Evolutionary conservation across 495 filamentous ascomycete species (phyloP), one percentile per base, ranked within the genome.

Genomic region (Penicillium ucsense): DNA sequence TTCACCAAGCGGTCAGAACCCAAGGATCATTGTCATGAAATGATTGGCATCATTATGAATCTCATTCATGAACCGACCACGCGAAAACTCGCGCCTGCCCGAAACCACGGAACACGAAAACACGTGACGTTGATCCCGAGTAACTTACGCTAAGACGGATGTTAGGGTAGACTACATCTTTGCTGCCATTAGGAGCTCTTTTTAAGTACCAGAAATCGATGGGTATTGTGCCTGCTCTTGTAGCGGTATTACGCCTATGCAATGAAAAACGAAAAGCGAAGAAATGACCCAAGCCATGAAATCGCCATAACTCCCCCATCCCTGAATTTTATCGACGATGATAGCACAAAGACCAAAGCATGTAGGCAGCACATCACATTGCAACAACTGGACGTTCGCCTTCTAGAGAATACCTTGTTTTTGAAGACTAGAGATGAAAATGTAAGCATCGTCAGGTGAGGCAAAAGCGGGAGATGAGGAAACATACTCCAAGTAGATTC

Each of bases 401-500:
- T 8, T 45, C 57, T 46, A 73, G 20, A 79, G 64, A 43, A 79
- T 73, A 11, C 75, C 75, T 54, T 79, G 75, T 55, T 79, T 79
- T 61, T 76, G 72, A 11, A 79, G 66, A 71, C 73, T 76, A 43
- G 11, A 34, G 37, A 43, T 4, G 7, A 28, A n/a, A 6, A n/a
- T 2, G 50, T 70, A 60, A 68, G 66, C 49, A 59, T 40, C 11
- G 39, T 28, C 8, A 11, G 20, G 20, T 20, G 20, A 20, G 20
- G 1, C 20, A 20, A 20, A 9, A n/a, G 31, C 38, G 3, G 9
- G 8, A 36, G 5, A 8, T 8, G 35, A 50, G 45, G 11, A 32
- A 7, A 70, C 73, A 35, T 62, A 77, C 73, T 98, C 94, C 45
- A 88, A 78, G 60, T 95, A 98, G 36, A 98, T 88, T 72, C 94